phyloP scores from a whole-genome alignment of 257 asterid genomes.

The Voacanga thouarsii region DNA sequence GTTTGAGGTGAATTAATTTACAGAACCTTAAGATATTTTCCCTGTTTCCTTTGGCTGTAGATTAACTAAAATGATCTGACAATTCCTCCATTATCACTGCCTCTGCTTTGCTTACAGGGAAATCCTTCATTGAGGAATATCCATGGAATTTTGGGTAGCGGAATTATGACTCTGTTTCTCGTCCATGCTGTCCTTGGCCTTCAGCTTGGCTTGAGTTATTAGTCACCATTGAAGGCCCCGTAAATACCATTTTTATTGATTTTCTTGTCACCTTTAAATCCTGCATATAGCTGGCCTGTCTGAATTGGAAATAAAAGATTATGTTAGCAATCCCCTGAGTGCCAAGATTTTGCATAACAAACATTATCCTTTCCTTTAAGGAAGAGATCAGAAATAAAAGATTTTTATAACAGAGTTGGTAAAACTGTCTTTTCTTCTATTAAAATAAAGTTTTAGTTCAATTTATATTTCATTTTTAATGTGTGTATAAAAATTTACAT shows the following conservation, averaged over 20 bases:
- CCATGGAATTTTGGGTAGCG: conserved; percentile 89
- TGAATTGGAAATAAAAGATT: neutral
- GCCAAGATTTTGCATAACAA: neutral
- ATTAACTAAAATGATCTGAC: neutral
- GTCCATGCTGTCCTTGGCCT: conserved; percentile 84
- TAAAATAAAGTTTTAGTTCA: too few relatives aligned
- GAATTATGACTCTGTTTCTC: conserved; percentile 84
- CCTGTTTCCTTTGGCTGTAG: neutral
- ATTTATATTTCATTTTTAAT: too few relatives aligned
- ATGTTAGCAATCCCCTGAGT: neutral
- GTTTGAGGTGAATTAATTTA: conserved; percentile 48
- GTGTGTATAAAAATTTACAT: too few relatives aligned
- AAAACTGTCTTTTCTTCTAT: too few relatives aligned
- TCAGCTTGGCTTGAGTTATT: conserved; percentile 77
- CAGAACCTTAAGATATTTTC: neutral
- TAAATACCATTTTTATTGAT: neutral
- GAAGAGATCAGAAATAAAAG: too few relatives aligned
- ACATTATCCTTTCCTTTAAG: too few relatives aligned
- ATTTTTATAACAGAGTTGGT: too few relatives aligned
- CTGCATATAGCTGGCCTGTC: neutral
- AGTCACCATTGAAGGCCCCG: conserved; percentile 8
- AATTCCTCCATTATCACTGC: neutral
- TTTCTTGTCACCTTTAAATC: too few relatives aligned
- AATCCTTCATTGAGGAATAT: conserved; percentile 68
- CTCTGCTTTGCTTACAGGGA: conserved; percentile 38